Evolutionary conservation across 73 alveolate genomes (phyloP), one percentile per base, ranked within the genome.

Genomic region (Urostyla sp.): DNA sequence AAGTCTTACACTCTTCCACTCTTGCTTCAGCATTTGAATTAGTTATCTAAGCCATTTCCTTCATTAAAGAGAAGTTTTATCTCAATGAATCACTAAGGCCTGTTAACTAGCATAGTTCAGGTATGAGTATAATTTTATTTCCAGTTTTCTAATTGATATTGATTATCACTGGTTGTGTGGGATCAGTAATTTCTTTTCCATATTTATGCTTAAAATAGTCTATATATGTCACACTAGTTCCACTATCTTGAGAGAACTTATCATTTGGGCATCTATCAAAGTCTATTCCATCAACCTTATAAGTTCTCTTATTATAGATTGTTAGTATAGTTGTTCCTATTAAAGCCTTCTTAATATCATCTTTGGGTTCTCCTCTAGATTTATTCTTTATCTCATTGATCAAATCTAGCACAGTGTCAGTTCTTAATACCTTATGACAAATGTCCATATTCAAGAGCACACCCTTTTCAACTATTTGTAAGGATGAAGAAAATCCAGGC

Each of bases 71-170:
- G 80, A 94, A 92, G 74, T 96, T 97, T 52, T 89, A 81, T 67
- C 98, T 92, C 87, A 93, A 81, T 43, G 90, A 93, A 66, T 96
- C 99, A 18, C 98, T 90, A 52, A 94, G 85, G n/a, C 99, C 99
- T 5, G 98, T 94, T 96, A 94, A 88, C 15, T 77, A 83, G 40
- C 96, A 90, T 34, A 90, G 77, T 57, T 92, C 96, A 6, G 98
- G 98, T 15, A 92, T 80, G 51, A 92, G 81, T 34, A 57, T 53
- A n/a, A 85, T 78, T 72, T 66, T 44, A 1, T 58, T 16, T 4
- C 60, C 72, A 0, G 84, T 79, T 63, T 57, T 85, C 58, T 61
- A 72, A 54, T 60, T 83, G 36, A 60, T 67, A 30, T 79, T 76
- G 18, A 78, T 86, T 20, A 92, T 77, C 38, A 92, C 56, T 34